These are phyloP conservation scores for Ascochyta lentis DNA, from an alignment of 2,329 filamentous ascomycete genomes.

Conservation along the genomic window DNA sequence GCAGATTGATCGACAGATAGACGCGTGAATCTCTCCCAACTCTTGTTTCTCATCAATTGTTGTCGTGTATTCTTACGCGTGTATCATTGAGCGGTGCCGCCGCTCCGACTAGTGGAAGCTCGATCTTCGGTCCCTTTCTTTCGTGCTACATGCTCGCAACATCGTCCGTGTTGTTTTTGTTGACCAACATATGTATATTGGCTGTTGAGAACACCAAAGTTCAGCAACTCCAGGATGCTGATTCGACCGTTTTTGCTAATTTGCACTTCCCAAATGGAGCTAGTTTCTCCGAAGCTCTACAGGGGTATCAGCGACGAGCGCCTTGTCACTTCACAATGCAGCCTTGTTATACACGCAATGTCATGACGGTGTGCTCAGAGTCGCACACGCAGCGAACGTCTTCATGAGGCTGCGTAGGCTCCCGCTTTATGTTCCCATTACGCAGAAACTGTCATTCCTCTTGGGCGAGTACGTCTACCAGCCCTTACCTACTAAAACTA, in stretches of 20 bases:
- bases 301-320: not conserved
- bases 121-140: not conserved
- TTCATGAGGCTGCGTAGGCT: constrained; percentile 30
- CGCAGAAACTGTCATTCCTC: constrained; percentile 24
- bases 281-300: constrained; percentile 1
- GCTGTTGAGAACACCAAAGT: not conserved
- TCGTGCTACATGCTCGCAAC: too few species aligned
- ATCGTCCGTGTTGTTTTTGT: not conserved
- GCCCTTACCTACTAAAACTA: constrained; percentile 27
- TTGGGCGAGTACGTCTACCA: constrained; percentile 27
- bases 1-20: not conserved
- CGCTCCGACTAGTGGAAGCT: not conserved
- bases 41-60: not conserved
- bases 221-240: not conserved
- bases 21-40: not conserved
- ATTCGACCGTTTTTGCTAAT: not conserved
- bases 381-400: not conserved
- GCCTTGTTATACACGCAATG: not conserved
- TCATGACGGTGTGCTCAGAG: not conserved
- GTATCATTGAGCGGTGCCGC: not conserved
- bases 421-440: constrained; percentile 20
- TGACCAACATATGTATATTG: not conserved
- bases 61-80: not conserved
- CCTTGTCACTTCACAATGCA: not conserved
- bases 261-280: constrained; percentile 1